A percentile compares a stretch with the other conserved stretches of the same genome.
Evolutionary conservation across 257 asterid genomes (phyloP).

Genomic region (Perilla frutescens): DNA sequence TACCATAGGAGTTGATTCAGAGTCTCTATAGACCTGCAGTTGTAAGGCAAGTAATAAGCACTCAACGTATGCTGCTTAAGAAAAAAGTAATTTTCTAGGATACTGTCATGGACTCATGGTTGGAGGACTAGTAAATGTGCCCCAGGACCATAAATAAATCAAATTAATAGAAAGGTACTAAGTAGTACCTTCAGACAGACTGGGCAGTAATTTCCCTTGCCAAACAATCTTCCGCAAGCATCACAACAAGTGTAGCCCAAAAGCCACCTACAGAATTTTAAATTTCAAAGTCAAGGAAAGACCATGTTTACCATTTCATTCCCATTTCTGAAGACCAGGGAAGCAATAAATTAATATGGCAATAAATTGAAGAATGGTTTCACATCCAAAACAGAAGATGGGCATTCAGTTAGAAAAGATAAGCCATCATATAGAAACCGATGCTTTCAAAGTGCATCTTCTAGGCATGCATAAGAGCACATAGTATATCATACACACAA

Average conservation of each 20-base stretch:
- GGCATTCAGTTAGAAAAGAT: conserved; percentile 2
- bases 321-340: conserved; percentile 13
- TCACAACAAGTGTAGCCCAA: conserved; percentile 98
- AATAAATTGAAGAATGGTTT: neutral
- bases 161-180: conserved; percentile 20
- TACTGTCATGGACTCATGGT: neutral
- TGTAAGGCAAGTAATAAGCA: conserved; percentile 30
- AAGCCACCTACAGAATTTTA: conserved; percentile 80
- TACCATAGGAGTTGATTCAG: conserved; percentile 99
- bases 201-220: conserved; percentile 94
- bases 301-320: neutral
- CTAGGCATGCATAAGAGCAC: conserved; percentile 23
- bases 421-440: neutral
- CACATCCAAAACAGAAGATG: conserved; percentile 9
- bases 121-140: conserved; percentile 8
- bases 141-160: conserved; percentile 21
- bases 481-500: conserved; percentile 7
- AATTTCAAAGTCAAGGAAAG: conserved; percentile 14
- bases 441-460: conserved; percentile 28
- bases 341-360: conserved; percentile 2
- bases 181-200: conserved; percentile 90
- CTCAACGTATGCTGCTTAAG: conserved; percentile 33
- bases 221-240: conserved; percentile 98
- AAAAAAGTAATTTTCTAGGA: conserved; percentile 21
- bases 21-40: conserved; percentile 93